Base-by-base conservation (phyloP, 2,329 filamentous ascomycete species). In the Colletotrichum scovillei region DNA sequence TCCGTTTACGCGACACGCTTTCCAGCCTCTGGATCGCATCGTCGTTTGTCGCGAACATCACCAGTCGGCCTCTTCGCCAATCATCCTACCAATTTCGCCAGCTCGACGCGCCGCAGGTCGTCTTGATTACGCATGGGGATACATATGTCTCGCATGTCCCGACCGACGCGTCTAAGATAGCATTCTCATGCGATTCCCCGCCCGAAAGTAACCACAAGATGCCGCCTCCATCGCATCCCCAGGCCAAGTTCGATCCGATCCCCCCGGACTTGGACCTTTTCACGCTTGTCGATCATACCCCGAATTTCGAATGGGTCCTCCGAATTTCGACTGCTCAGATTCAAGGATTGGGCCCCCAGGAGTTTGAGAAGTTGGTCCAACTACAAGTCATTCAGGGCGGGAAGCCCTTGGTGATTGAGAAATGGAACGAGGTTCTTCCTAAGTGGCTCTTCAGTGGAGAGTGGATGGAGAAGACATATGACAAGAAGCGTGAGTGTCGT, bases 231-330 rank as follows among this genome's bases (percentile, higher is more conserved):
- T 86, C 92, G 72, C 92, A 95, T 78, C 94, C 94, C 0, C 92
- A 95, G 79, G 95, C 95, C 19, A 94, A 95, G 64, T 98, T 98
- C 82, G 95, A 97, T 81, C 95, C 96, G 1, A 94, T 98, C 59
- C 90, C 95, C 0, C 95, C 95, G 0, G 91, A 96, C 79, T 90
- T 98, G 70, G 93, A 98, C 80, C 86, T 98, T 19, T 85, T 90
- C 52, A 84, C 85, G 1, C 87, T 98, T 1, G 94, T 98, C 19
- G 92, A 97, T 70, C 88, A 89, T 9, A 94, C 93, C 0, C 88
- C 92, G 2, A 98, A 97, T 79, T 97, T 99, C 79, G 91, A 95
- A 82, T 97, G 93, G 90, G 95, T 93, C 8, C 90, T 93, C 63
- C 91, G 95, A 62, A 93, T 98, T 46, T 92, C 93, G 5, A 93